Base-by-base conservation (phyloP, 148 eudicot genomes). In the Polygonum aviculare region DNA sequence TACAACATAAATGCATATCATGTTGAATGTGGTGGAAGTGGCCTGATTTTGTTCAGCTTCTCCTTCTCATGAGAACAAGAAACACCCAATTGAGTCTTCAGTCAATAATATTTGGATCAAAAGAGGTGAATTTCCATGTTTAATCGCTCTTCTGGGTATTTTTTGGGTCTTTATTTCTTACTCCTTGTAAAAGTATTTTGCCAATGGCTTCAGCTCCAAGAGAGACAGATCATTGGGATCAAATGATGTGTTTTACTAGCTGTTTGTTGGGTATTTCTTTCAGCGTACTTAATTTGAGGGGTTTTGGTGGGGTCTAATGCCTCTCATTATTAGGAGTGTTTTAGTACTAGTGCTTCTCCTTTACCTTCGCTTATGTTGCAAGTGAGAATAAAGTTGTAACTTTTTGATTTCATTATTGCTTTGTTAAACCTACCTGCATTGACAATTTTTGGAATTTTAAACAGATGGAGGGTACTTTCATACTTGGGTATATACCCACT, bases 231-330 rank as follows among this genome's bases (percentile, higher is more conserved):
- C 36, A 67, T 36, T 67, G 10, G 21, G 21, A 67, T 18, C 44
- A 67, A 67, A 67, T 36, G 72, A 67, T 67, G 45, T 67, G 72
- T 21, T 67, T 67, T 67, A 67, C 72, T 67, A 38, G 45, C 72
- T 67, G 72, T 67, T 67, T 67, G 72, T 67, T 67, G 72, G 45
- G 72, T 67, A 67, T 67, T 38, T 36, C 72, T 67, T 67, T 67
- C 72, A 67, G n/a, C 38, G 72, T 67, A 67, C 45, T 67, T 67
- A 67, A 67, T 67, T 67, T 67, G 70, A 16, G 40, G 39, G 44
- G n/a, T 35, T 67, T 67, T 67, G 45, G 72, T 65, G 71, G 71
- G 71, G 41, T 65, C 14, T 65, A 33, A 65, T 33, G 41, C 41
- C 41, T 5, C 71, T 5, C 71, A 67, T 67, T 35, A 67, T 67